Conservation (phyloP, 352 stramenopile genomes). For the Pythium utonaiense region DNA sequence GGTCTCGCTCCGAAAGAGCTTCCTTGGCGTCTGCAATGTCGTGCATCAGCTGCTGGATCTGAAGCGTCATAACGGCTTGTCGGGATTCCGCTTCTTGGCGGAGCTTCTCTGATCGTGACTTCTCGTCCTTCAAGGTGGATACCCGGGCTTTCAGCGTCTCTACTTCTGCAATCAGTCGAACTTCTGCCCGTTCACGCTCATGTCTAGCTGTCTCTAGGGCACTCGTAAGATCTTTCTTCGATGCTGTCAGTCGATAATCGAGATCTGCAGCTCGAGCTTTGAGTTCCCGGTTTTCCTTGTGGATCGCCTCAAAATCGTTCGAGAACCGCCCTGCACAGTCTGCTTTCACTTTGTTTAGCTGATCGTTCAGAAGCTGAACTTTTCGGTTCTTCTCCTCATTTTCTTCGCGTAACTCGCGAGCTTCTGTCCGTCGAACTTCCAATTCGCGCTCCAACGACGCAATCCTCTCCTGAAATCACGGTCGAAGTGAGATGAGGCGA, state of each 20-base stretch:
- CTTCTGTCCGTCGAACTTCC: conserved; percentile 50
- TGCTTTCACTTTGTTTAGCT: conserved; percentile 73
- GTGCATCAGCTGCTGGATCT: conserved; percentile 52
- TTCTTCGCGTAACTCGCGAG: conserved; percentile 56
- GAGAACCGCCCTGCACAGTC: conserved; percentile 51
- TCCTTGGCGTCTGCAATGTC: conserved; percentile 59
- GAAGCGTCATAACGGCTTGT: conserved; percentile 35
- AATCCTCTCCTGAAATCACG: conserved; percentile 18
- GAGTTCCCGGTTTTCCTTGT: conserved; percentile 60
- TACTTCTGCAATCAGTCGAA: conserved; percentile 51
- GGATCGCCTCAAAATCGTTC: conserved; percentile 46
- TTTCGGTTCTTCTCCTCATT: conserved; percentile 64
- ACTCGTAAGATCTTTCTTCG: conserved; percentile 37
- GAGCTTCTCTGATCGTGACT: conserved; percentile 39
- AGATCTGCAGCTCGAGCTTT: conserved; percentile 45
- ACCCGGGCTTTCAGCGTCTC: conserved; percentile 54
- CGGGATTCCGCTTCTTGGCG: conserved; percentile 50
- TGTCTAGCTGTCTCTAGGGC: conserved; percentile 32
- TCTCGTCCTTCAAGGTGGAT: conserved; percentile 60
- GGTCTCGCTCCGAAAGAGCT: conserved; percentile 52
- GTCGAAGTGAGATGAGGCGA: too few relatives aligned
- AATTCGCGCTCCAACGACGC: conserved; percentile 46
- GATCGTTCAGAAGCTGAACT: conserved; percentile 60
- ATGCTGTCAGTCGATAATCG: conserved; percentile 45
- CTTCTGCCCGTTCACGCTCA: conserved; percentile 52